Percentiles rank a stretch among this genome's conserved stretches.
phyloP scores from a whole-genome alignment of 2,329 filamentous ascomycete species.

The Botryotinia globosa region DNA sequence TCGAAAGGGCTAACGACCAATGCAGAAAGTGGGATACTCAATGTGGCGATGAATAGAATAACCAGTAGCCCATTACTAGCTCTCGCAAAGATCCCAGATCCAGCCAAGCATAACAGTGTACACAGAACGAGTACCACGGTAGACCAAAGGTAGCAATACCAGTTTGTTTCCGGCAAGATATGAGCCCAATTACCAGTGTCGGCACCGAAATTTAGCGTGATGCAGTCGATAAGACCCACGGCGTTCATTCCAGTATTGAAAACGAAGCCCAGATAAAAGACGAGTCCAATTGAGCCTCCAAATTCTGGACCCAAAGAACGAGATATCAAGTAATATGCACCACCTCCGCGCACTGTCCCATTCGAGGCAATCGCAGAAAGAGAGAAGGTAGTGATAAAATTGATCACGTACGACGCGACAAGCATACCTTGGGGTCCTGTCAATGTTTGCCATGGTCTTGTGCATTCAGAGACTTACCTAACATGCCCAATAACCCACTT shows the following conservation, averaged over 20 bases:
- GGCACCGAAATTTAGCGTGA: conserved; percentile 70
- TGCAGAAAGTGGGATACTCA: conserved; percentile 81
- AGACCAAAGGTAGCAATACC: conserved; percentile 73
- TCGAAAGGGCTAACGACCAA: conserved; percentile 66
- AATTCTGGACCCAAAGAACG: conserved; percentile 84
- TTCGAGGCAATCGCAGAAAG: conserved; percentile 88
- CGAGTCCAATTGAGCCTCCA: conserved; percentile 80
- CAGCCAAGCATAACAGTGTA: conserved; percentile 72
- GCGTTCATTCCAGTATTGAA: conserved; percentile 86
- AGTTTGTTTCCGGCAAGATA: conserved; percentile 67
- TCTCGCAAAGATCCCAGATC: conserved; percentile 75
- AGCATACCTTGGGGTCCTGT: conserved; percentile 51
- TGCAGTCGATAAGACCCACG: conserved; percentile 79
- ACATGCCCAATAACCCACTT: conserved; percentile 21
- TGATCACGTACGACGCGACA: conserved; percentile 71
- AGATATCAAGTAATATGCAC: conserved; percentile 86
- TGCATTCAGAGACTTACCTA: conserved; percentile 10
- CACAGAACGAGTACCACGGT: conserved; percentile 69
- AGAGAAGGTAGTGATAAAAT: conserved; percentile 81
- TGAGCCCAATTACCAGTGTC: conserved; percentile 54
- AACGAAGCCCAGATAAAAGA: conserved; percentile 88
- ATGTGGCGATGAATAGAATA: conserved; percentile 67
- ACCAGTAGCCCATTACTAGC: conserved; percentile 74
- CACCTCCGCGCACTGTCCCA: conserved; percentile 81
- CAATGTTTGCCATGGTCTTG: background rate